A percentile compares a stretch with the other conserved stretches of the same genome.
Evolutionary conservation across 495 filamentous ascomycete genomes (phyloP).

Genomic region (Penicillium nucicola): DNA sequence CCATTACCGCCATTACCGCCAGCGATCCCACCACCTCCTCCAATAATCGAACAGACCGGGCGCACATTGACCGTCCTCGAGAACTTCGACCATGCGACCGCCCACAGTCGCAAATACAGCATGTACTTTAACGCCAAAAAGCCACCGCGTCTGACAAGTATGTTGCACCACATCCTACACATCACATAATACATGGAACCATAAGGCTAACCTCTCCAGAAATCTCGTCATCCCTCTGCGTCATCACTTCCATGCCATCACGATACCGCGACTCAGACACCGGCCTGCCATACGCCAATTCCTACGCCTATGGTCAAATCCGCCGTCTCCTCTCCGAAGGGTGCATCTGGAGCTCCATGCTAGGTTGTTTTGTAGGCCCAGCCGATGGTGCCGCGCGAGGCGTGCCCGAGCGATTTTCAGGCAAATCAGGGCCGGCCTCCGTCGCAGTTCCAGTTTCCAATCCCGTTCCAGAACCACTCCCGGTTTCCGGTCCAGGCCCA

Average conservation of each 20-base stretch:
- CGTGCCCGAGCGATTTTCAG: slow-evolving; percentile 66
- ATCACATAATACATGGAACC: slow-evolving; percentile 7
- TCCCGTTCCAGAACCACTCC: too few species aligned
- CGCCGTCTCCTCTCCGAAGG: slow-evolving; percentile 53
- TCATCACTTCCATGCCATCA: slow-evolving; percentile 76
- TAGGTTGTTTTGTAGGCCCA: slow-evolving; percentile 72
- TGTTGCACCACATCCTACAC: slow-evolving; percentile 16
- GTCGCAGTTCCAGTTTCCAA: background rate
- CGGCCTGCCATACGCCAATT: slow-evolving; percentile 69
- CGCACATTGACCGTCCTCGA: slow-evolving; percentile 51
- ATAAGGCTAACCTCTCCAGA: slow-evolving; percentile 27
- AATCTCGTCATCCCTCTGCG: slow-evolving; percentile 59
- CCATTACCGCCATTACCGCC: background rate
- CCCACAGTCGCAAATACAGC: slow-evolving; percentile 47
- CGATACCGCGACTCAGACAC: slow-evolving; percentile 75
- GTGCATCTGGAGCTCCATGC: slow-evolving; percentile 70
- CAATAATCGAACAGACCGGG: slow-evolving; percentile 48
- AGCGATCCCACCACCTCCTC: slow-evolving; percentile 28
- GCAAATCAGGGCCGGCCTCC: slow-evolving; percentile 7
- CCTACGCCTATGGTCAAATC: slow-evolving; percentile 71
- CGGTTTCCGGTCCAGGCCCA: background rate
- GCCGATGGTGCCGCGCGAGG: slow-evolving; percentile 58
- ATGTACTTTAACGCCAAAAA: slow-evolving; percentile 53
- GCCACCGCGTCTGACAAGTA: slow-evolving; percentile 47
- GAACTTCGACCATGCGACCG: slow-evolving; percentile 53